Evolutionary conservation across 176 grass and related monocot genomes (phyloP).

Genomic region (Triticum dicoccoides): DNA sequence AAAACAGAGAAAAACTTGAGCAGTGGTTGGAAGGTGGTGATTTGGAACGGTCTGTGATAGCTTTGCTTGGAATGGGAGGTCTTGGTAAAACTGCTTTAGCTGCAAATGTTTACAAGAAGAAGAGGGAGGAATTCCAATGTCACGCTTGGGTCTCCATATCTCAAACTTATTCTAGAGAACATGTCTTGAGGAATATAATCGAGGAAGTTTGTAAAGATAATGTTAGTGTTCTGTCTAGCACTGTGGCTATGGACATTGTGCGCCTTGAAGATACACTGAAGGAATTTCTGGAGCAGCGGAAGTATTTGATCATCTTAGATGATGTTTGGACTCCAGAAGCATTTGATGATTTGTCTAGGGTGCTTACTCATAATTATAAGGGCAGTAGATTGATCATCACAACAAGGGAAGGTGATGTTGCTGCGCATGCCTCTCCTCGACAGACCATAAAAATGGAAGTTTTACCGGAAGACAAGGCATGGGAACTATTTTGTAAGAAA

Average conservation of each 20-base stretch:
- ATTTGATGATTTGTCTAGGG: background rate
- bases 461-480: background rate
- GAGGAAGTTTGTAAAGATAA: background rate
- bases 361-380: background rate
- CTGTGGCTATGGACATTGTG: background rate
- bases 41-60: too few species aligned
- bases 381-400: background rate
- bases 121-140: too few species aligned
- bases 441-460: background rate
- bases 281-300: background rate
- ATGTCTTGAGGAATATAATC: background rate
- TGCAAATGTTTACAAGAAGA: too few species aligned
- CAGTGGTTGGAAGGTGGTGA: too few species aligned
- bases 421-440: background rate
- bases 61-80: too few species aligned
- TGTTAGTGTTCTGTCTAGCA: background rate
- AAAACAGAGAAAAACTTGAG: background rate
- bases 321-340: too few species aligned
- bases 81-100: too few species aligned
- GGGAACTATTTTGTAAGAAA: background rate
- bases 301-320: background rate
- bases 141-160: too few species aligned
- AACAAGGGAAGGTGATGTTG: background rate
- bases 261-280: background rate
- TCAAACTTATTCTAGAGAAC: too few species aligned